Conservation (phyloP, 768 basidiomycete species). For the Plicaturopsis crispa region DNA sequence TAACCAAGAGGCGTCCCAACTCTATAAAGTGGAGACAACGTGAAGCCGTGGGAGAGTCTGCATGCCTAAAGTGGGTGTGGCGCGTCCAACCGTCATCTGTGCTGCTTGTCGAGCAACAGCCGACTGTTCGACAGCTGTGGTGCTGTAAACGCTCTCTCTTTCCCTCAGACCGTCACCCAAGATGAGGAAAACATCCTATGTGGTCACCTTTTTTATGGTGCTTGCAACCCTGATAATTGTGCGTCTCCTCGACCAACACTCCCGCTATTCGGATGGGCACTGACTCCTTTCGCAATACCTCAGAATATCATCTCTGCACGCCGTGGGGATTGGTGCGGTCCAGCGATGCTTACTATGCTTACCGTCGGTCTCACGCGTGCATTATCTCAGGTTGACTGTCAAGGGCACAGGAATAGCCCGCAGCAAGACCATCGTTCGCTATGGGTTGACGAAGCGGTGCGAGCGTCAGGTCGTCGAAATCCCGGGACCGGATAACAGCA, state of each 20-base stretch:
- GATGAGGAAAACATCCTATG: slow-evolving; percentile 70
- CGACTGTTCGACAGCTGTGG: no score
- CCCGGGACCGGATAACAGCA: slow-evolving; percentile 35
- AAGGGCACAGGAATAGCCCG: slow-evolving; percentile 35
- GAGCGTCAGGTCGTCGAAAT: slow-evolving; percentile 40
- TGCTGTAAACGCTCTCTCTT: background rate
- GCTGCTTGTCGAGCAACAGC: no score
- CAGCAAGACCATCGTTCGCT: slow-evolving; percentile 41
- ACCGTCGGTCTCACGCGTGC: background rate
- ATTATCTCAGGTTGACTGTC: slow-evolving; percentile 43
- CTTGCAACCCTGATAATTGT: slow-evolving; percentile 26
- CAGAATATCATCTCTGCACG: background rate
- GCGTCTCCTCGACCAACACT: background rate
- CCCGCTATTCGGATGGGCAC: background rate
- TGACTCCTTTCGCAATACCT: slow-evolving; percentile 1
- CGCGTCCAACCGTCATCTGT: no score
- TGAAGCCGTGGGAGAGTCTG: no score
- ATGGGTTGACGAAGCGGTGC: slow-evolving; percentile 55
- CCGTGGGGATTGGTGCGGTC: background rate
- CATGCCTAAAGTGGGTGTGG: no score
- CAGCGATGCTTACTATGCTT: background rate
- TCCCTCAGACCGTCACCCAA: slow-evolving; percentile 4
- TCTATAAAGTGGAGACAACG: no score
- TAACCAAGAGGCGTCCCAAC: no score
- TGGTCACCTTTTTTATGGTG: slow-evolving; percentile 53